These are phyloP conservation scores for Cystobasidium tubakii DNA, from an alignment of 768 basidiomycete species.

Conservation along the genomic window DNA sequence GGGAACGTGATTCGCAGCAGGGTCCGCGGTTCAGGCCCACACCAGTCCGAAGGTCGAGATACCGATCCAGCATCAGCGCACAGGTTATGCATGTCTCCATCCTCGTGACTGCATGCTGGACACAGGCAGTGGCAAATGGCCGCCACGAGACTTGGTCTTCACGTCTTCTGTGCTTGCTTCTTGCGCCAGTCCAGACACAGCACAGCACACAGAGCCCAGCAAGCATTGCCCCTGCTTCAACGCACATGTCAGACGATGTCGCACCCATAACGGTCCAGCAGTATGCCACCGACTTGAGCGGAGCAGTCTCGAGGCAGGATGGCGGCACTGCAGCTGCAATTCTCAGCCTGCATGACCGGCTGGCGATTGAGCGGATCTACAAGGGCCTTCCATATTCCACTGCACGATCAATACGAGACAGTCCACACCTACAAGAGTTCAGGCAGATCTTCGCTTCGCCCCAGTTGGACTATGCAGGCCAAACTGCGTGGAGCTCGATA, in stretches of 20 bases:
- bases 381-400: neutral
- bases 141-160: too few species aligned
- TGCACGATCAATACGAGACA: neutral
- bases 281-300: constrained; percentile 2
- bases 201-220: neutral
- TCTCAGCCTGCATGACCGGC: neutral
- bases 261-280: neutral
- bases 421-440: neutral
- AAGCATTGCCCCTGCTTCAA: neutral
- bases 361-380: neutral
- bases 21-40: too few species aligned
- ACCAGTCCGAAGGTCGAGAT: too few species aligned
- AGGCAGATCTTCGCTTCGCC: neutral
- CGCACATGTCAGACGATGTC: neutral
- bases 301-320: constrained; percentile 7
- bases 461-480: neutral
- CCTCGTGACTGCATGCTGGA: too few species aligned
- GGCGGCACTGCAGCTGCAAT: neutral
- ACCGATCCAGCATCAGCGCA: too few species aligned
- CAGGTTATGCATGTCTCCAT: too few species aligned
- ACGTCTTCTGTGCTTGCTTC: too few species aligned
- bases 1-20: too few species aligned
- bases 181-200: too few species aligned
- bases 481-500: constrained; percentile 6
- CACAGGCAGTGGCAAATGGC: too few species aligned